Evolutionary conservation across 2,329 filamentous ascomycete species (phyloP), one percentile per base, ranked within the genome.

Genomic region (Stenocarpella maydis): DNA sequence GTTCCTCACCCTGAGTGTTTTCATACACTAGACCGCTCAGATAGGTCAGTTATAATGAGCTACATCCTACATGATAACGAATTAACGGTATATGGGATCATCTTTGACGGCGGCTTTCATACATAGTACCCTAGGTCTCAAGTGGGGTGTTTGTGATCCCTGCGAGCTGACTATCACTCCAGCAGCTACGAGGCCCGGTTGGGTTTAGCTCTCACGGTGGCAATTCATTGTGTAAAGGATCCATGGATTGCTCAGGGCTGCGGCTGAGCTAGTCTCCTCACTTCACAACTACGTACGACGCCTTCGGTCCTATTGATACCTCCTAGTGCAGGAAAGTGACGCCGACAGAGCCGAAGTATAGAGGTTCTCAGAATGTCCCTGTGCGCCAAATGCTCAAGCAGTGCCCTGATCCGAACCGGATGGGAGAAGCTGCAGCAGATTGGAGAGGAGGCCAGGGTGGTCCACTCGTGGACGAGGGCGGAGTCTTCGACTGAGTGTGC

Each of bases 351-450:
- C 21, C 19, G 19, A 5, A 1, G 5, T 21, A 0, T 3, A n/a
- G n/a, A 9, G 24, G 12, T 17, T 17, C 14, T 21, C 1, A 61
- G 10, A 31, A 61, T 61, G 41, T 24, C 26, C 1, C 9, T 61
- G 1, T 61, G 55, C n/a, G 55, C 31, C 26, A 15, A 5, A 17
- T 61, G 55, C 41, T 47, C 28, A 17, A 47, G 34, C 4, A 61
- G 55, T 14, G 19, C 3, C 10, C 19, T 61, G 19, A 2, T 47
- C 9, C 41, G 15, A 7, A 24, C 41, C 12, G 19, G 2, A 15
- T 61, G 55, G 55, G 55, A 61, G 17, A 34, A 47, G 41, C 41
- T 61, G 6, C 55, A 61, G 28, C 55, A 26, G 19, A 34, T n/a
- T 8, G 26, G 9, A 21, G 41, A 61, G 17, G 55, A 61, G 26